Percentiles rank a stretch among this genome's conserved stretches.
These are phyloP conservation scores for Termitomyces sp. DNA, from an alignment of 768 basidiomycete genomes.

Conservation along the genomic window DNA sequence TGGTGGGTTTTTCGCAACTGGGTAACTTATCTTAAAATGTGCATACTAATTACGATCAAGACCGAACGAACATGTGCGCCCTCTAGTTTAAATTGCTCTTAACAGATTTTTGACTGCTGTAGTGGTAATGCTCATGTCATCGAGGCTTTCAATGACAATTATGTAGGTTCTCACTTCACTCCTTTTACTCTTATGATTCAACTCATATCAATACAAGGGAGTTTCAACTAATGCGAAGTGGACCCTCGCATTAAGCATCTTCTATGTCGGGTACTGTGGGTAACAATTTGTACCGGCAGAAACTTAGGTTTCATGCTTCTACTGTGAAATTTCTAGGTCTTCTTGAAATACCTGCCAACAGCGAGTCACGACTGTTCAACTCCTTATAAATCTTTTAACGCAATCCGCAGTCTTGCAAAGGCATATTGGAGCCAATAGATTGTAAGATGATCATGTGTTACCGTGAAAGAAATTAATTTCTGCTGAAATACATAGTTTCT, in stretches of 20 bases:
- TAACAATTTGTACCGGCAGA: background rate
- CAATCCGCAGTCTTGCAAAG: constrained; percentile 41
- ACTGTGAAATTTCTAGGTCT: constrained; percentile 23
- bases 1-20: constrained; percentile 21
- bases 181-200: background rate
- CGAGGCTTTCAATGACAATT: constrained; percentile 46
- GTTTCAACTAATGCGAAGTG: constrained; percentile 49
- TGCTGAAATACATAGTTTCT: constrained; percentile 34
- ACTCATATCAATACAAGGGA: constrained; percentile 24
- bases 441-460: constrained; percentile 26
- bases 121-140: constrained; percentile 56
- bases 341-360: constrained; percentile 53
- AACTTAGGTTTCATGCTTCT: background rate
- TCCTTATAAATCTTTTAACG: background rate
- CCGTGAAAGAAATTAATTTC: background rate
- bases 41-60: constrained; percentile 19
- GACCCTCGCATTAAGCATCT: constrained; percentile 52
- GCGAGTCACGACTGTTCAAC: constrained; percentile 18
- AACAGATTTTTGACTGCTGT: background rate
- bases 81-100: background rate
- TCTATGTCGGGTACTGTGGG: constrained; percentile 57
- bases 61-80: constrained; percentile 52
- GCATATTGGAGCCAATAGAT: constrained; percentile 52
- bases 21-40: background rate
- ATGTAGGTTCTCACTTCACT: constrained; percentile 24